Percentiles rank a stretch among this genome's conserved stretches.
These are phyloP conservation scores for Boletus reticuloceps DNA, from an alignment of 768 basidiomycete genomes.

Conservation along the genomic window DNA sequence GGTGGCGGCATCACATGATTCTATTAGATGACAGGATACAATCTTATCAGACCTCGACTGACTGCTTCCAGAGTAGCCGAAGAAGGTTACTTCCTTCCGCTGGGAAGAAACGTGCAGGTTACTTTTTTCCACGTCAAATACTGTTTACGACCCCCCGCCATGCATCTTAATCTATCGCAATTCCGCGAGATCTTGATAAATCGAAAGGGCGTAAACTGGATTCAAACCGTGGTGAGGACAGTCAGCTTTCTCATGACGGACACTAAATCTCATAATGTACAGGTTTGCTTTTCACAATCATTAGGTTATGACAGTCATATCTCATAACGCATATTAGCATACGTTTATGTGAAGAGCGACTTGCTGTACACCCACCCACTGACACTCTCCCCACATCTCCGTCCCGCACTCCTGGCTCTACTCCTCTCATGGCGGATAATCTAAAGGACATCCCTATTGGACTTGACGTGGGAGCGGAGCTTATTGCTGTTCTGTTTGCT, in stretches of 20 bases:
- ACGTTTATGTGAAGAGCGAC: neutral
- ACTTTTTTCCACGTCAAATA: neutral
- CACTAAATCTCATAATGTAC: neutral
- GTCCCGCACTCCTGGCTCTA: neutral
- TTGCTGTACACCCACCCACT: neutral
- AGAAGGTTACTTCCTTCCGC: neutral
- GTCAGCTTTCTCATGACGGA: neutral
- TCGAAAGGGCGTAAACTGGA: neutral
- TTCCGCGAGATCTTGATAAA: neutral
- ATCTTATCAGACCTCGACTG: neutral
- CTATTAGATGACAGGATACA: neutral
- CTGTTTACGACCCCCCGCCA: neutral
- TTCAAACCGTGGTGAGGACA: neutral
- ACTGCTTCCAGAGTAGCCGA: too few relatives aligned
- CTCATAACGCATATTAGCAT: neutral
- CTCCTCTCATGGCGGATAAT: neutral
- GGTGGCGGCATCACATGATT: neutral
- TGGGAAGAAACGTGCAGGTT: neutral
- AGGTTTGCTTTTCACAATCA: neutral
- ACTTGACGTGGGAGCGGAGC: constrained; percentile 12
- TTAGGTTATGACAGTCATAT: neutral
- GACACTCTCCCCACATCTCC: neutral
- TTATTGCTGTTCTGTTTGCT: constrained; percentile 13
- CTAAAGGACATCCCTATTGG: neutral
- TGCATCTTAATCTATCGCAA: neutral